Conservation (phyloP, 164 flowering plant species). For the Vitis vinifera region DNA sequence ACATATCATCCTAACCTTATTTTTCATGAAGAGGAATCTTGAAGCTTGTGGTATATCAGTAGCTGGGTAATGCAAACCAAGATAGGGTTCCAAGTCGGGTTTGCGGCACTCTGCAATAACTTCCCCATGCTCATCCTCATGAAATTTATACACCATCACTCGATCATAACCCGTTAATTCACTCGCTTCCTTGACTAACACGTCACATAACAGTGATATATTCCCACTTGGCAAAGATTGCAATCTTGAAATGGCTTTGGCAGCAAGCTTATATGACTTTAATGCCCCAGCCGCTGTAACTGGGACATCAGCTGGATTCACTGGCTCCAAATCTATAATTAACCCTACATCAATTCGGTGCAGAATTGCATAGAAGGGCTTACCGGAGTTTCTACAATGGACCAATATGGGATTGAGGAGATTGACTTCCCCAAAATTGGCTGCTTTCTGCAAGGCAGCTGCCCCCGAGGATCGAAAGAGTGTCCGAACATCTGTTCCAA, state of each 20-base stretch:
- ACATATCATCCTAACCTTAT: conserved; percentile 77
- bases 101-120: conserved; percentile 60
- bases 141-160: conserved; percentile 76
- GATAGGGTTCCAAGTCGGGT: conserved; percentile 62
- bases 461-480: conserved; percentile 59
- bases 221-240: conserved; percentile 73
- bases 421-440: conserved; percentile 51
- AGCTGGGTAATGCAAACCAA: conserved; percentile 76
- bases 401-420: conserved; percentile 70
- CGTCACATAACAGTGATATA: conserved; percentile 58
- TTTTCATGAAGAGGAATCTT: conserved; percentile 74
- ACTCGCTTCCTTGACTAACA: conserved; percentile 61
- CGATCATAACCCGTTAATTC: conserved; percentile 75
- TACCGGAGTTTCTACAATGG: conserved; percentile 59
- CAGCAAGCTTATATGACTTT: conserved; percentile 78
- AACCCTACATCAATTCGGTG: conserved; percentile 70
- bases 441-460: conserved; percentile 63
- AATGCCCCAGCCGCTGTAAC: conserved; percentile 78
- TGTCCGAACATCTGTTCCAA: conserved; percentile 60
- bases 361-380: conserved; percentile 78
- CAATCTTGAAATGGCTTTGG: conserved; percentile 74
- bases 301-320: conserved; percentile 62
- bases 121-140: conserved; percentile 85
- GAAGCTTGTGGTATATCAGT: conserved; percentile 88
- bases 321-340: conserved; percentile 76